phyloP scores from a whole-genome alignment of 805 yeast species.

The Aciculoconidium aculeatum region DNA sequence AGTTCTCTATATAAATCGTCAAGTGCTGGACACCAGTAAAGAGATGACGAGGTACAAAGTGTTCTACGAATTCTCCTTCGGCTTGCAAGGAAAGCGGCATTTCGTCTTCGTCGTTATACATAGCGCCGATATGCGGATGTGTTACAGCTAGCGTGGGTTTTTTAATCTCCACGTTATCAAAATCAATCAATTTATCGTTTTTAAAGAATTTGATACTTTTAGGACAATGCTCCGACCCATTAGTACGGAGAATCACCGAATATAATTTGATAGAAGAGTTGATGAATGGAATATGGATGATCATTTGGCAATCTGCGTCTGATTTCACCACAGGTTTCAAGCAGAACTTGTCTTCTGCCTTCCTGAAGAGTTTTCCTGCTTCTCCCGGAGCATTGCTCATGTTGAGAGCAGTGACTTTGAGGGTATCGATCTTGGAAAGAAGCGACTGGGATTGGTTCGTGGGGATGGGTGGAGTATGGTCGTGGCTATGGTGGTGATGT shows the following conservation, averaged over 20 bases:
- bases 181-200: conserved; percentile 66
- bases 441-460: conserved; percentile 69
- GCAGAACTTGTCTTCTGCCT: conserved; percentile 43
- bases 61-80: conserved; percentile 67
- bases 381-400: conserved; percentile 48
- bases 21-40: conserved; percentile 68
- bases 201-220: conserved; percentile 63
- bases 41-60: conserved; percentile 65
- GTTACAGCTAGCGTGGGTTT: conserved; percentile 47
- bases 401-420: conserved; percentile 60
- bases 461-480: conserved; percentile 58
- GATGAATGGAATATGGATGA: conserved; percentile 70
- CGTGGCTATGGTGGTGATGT: conserved; percentile 15
- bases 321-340: conserved; percentile 46
- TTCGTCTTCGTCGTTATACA: conserved; percentile 34
- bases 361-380: conserved; percentile 46
- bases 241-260: conserved; percentile 65
- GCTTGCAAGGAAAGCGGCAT: conserved; percentile 26
- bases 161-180: conserved; percentile 48
- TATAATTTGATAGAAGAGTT: conserved; percentile 68
- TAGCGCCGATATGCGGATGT: conserved; percentile 61
- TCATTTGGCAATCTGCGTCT: conserved; percentile 79
- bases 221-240: conserved; percentile 63
- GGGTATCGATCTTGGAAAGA: conserved; percentile 51
- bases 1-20: conserved; percentile 61